Percentiles rank a stretch among this genome's conserved stretches.
Conservation (phyloP, 345 rosid species). For the Ceriops zippeliana region DNA sequence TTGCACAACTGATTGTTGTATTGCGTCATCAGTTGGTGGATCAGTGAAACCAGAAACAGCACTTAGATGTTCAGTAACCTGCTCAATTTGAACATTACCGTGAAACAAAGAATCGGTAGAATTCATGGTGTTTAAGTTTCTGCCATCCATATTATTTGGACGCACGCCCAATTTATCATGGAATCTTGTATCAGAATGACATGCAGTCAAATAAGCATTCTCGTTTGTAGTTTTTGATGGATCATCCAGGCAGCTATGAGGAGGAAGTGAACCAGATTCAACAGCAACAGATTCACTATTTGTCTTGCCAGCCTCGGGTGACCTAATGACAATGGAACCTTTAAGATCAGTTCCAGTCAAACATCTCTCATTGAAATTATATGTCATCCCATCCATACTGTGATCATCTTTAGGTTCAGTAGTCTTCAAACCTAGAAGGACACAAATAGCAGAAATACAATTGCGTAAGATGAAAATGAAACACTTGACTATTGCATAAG, state of each 20-base stretch:
- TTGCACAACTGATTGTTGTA: neutral
- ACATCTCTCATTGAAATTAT: constrained; percentile 17
- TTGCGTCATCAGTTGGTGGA: neutral
- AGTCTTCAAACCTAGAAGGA: constrained; percentile 29
- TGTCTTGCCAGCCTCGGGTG: constrained; percentile 14
- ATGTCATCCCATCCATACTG: constrained; percentile 12
- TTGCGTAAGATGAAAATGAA: constrained; percentile 1
- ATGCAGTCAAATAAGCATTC: neutral
- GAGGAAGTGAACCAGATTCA: constrained; percentile 23
- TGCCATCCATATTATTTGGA: constrained; percentile 11
- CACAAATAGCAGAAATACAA: neutral
- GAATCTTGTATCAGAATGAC: neutral
- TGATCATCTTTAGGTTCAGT: constrained; percentile 24
- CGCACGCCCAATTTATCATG: neutral
- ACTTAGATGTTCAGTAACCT: neutral
- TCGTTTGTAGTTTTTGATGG: constrained; percentile 19
- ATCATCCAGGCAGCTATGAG: constrained; percentile 24
- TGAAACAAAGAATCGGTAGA: constrained; percentile 3
- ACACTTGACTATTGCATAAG: neutral
- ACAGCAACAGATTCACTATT: constrained; percentile 26
- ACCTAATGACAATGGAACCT: constrained; percentile 17
- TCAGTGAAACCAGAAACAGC: constrained; percentile 11
- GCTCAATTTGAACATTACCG: neutral
- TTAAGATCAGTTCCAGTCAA: constrained; percentile 27
- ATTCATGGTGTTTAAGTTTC: neutral